Evolutionary conservation across 495 filamentous ascomycete species (phyloP).

Genomic region (Hyaloscypha finlandica): DNA sequence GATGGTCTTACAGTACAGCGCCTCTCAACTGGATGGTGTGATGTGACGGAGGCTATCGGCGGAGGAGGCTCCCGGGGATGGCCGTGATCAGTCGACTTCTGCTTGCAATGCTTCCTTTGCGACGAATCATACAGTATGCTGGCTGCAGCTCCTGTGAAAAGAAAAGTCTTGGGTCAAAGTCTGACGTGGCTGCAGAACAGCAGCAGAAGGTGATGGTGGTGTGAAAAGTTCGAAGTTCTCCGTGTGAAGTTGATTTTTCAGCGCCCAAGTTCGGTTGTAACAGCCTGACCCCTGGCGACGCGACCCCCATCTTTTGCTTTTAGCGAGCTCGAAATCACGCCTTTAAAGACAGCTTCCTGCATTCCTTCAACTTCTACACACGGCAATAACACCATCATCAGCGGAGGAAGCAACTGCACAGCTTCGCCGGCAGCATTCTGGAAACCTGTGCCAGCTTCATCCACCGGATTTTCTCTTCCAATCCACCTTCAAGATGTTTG

Average conservation of each 20-base stretch:
- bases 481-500: constrained; percentile 48
- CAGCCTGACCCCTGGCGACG: not conserved
- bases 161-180: not conserved
- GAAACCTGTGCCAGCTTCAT: constrained; percentile 19
- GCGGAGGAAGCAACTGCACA: constrained; percentile 3
- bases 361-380: not conserved
- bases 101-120: not conserved
- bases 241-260: not conserved
- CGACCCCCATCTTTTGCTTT: not conserved
- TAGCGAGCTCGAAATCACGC: constrained; percentile 1
- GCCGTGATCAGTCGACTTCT: not conserved
- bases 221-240: constrained; percentile 1
- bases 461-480: not conserved
- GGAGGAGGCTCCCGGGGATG: not conserved
- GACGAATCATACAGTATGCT: not conserved
- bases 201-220: not conserved
- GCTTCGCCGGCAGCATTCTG: constrained; percentile 11
- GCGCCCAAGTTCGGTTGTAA: constrained; percentile 3
- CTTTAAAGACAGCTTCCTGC: constrained; percentile 4
- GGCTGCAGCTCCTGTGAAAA: not conserved
- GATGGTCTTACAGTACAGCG: not conserved
- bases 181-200: not conserved
- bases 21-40: too few species aligned
- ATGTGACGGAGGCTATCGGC: not conserved
- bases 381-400: not conserved